Evolutionary conservation across 1,139 yeast species (phyloP), one percentile per base, ranked within the genome.

Genomic region (Sugiyamaella pinicola): DNA sequence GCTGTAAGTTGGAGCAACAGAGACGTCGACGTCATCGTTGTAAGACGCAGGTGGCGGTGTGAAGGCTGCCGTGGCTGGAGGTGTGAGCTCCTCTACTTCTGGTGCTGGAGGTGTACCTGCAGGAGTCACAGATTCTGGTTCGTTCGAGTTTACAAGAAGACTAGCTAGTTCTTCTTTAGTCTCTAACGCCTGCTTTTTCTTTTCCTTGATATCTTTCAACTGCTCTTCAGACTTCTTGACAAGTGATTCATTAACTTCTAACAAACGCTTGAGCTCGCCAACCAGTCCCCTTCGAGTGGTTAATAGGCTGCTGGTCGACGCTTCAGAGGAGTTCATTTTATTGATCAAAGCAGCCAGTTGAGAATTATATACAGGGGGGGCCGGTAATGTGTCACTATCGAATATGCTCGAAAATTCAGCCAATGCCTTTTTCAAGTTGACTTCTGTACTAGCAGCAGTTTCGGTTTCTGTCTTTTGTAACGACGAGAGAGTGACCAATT

Each of bases 351-450:
- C 50, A 5, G 51, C 54, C 13, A 81, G 69, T 61, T 78, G 78
- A 31, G 76, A 66, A 6, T 78, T 70, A 64, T 80, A 80, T 22
- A 73, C 72, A 31, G 74, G 71, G 4, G 85, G 83, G 7, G 80
- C 75, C 2, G 84, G 84, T 44, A 80, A 69, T 47, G 73, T 73
- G 34, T 79, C 83, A 28, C 77, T 70, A 5, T 69, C 70, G 13
- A 73, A 64, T 29, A 67, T 49, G 8, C 52, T 52, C 12, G 53
- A 39, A 50, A 59, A 68, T 6, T 51, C 54, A 28, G 55, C 51
- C 24, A 47, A 46, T 12, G 61, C 61, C 9, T 57, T 37, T 6
- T 48, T 55, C 29, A 58, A 41, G 10, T 24, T 35, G 3, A 54
- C 17, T 8, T 59, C 47, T 7, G 55, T 40, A 22, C 55, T 54